Conservation (phyloP, 805 yeast species). For the Ascoidea tarda region DNA sequence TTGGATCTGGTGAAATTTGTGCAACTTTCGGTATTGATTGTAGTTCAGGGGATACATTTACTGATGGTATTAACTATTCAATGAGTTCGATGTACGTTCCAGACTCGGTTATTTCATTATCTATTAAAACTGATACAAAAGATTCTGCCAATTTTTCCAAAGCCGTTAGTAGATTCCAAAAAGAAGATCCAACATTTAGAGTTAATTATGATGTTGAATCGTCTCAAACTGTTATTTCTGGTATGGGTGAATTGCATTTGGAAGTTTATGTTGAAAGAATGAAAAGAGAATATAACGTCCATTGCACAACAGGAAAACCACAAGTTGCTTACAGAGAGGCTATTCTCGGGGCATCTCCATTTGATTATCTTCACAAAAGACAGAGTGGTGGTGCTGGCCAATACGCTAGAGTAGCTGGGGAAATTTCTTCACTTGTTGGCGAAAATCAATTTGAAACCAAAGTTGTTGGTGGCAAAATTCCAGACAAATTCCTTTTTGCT, state of each 20-base stretch:
- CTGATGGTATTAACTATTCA: slow-evolving; percentile 74
- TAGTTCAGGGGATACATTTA: slow-evolving; percentile 96
- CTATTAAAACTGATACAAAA: slow-evolving; percentile 77
- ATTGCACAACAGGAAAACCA: slow-evolving; percentile 91
- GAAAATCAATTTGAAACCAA: slow-evolving; percentile 71
- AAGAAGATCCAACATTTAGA: slow-evolving; percentile 97
- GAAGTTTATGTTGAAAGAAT: slow-evolving; percentile 98
- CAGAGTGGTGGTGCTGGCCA: slow-evolving; percentile 99
- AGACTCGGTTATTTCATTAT: slow-evolving; percentile 92
- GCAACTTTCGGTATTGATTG: slow-evolving; percentile 99
- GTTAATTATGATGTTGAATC: slow-evolving; percentile 83
- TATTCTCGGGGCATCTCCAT: slow-evolving; percentile 52
- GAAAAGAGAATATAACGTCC: slow-evolving; percentile 93
- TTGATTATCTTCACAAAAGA: slow-evolving; percentile 93
- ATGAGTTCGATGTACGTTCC: slow-evolving; percentile 99
- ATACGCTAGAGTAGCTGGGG: slow-evolving; percentile 92
- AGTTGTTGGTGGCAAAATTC: slow-evolving; percentile 93
- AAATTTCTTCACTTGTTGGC: slow-evolving; percentile 46
- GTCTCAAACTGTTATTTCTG: slow-evolving; percentile 88
- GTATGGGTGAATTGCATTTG: slow-evolving; percentile 96
- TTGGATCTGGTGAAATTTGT: slow-evolving; percentile 97
- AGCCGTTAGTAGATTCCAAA: slow-evolving; percentile 94
- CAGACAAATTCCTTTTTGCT: slow-evolving; percentile 88
- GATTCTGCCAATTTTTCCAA: slow-evolving; percentile 88
- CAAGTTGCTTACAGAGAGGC: slow-evolving; percentile 98